phyloP scores from a whole-genome alignment of 768 basidiomycete genomes.

The Obba rivulosa region DNA sequence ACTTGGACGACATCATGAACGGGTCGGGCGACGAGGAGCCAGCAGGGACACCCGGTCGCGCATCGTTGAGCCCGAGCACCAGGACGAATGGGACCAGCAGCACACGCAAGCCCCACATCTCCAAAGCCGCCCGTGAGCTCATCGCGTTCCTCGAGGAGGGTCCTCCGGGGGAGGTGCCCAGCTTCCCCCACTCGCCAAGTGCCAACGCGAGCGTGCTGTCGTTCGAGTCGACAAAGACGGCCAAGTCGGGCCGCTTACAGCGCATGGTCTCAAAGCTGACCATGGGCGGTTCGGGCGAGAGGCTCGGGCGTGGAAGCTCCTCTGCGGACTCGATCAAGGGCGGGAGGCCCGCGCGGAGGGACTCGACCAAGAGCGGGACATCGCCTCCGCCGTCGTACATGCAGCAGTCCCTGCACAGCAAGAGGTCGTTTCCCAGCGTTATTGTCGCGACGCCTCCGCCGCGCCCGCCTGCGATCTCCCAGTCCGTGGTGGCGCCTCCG shows the following conservation, averaged over 20 bases:
- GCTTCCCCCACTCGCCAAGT: slow-evolving; percentile 12
- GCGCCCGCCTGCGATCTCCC: slow-evolving; percentile 6
- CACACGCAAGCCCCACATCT: slow-evolving; percentile 28
- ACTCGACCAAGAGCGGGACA: slow-evolving; percentile 9
- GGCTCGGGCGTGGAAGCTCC: slow-evolving; percentile 23
- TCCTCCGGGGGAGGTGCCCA: slow-evolving; percentile 37
- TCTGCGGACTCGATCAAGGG: slow-evolving; percentile 21
- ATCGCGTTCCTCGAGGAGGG: slow-evolving; percentile 57
- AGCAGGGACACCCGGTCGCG: slow-evolving; percentile 2
- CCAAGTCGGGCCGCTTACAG: slow-evolving; percentile 55
- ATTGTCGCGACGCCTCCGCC: slow-evolving; percentile 24
- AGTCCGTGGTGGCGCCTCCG: slow-evolving; percentile 1
- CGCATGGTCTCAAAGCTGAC: slow-evolving; percentile 81
- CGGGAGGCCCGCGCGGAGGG: slow-evolving; percentile 19
- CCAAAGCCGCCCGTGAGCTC: slow-evolving; percentile 42
- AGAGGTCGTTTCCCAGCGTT: slow-evolving; percentile 26
- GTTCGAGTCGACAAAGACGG: slow-evolving; percentile 30
- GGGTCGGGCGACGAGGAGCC: slow-evolving; percentile 58
- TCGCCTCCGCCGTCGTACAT: slow-evolving; percentile 21
- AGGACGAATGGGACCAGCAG: slow-evolving; percentile 2
- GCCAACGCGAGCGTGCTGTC: slow-evolving; percentile 40
- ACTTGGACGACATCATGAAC: slow-evolving; percentile 72
- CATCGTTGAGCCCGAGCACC: slow-evolving; percentile 6
- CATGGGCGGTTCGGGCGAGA: slow-evolving; percentile 30
- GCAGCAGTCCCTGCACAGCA: slow-evolving; percentile 8